Evolutionary conservation across 805 yeast species (phyloP).

Genomic region (Cyberlindnera misumaiensis): DNA sequence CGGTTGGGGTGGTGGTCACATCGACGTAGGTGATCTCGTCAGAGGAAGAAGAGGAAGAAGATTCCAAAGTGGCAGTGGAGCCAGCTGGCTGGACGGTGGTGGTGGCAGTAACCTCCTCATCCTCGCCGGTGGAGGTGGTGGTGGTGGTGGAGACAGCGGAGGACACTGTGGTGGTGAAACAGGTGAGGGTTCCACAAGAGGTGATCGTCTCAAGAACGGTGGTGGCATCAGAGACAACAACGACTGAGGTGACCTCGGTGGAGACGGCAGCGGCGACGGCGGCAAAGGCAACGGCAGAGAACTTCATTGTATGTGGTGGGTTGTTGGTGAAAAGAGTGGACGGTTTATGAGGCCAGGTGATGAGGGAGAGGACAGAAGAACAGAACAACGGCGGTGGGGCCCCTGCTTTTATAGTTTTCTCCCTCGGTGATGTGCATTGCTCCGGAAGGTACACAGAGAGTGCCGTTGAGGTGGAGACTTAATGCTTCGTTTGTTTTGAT

Average conservation of each 20-base stretch:
- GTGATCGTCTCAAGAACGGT: slow-evolving; percentile 23
- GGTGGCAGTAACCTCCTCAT: slow-evolving; percentile 18
- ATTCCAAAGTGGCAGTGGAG: slow-evolving; percentile 1
- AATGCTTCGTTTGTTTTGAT: too few relatives aligned
- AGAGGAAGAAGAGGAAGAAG: slow-evolving; percentile 29
- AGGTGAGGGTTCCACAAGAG: slow-evolving; percentile 19
- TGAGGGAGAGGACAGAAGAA: not conserved
- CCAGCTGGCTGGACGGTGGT: slow-evolving; percentile 9
- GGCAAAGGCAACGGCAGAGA: slow-evolving; percentile 19
- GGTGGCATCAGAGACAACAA: slow-evolving; percentile 6
- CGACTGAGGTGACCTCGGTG: slow-evolving; percentile 20
- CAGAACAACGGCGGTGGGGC: not conserved
- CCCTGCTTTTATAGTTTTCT: slow-evolving; percentile 1
- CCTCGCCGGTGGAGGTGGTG: slow-evolving; percentile 17
- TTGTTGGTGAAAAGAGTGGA: slow-evolving; percentile 16
- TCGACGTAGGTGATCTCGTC: slow-evolving; percentile 33
- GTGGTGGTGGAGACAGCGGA: slow-evolving; percentile 17
- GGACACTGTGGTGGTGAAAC: slow-evolving; percentile 18
- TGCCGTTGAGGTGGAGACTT: too few relatives aligned
- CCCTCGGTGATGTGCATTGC: too few relatives aligned
- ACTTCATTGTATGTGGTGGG: slow-evolving; percentile 19
- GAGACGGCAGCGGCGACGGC: slow-evolving; percentile 19
- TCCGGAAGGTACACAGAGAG: not conserved
- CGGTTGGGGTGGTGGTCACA: slow-evolving; percentile 31
- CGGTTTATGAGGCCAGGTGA: slow-evolving; percentile 4